Percentiles rank a stretch among this genome's conserved stretches.
Conservation (phyloP, 768 basidiomycete species). For the Termitomyces sp. region DNA sequence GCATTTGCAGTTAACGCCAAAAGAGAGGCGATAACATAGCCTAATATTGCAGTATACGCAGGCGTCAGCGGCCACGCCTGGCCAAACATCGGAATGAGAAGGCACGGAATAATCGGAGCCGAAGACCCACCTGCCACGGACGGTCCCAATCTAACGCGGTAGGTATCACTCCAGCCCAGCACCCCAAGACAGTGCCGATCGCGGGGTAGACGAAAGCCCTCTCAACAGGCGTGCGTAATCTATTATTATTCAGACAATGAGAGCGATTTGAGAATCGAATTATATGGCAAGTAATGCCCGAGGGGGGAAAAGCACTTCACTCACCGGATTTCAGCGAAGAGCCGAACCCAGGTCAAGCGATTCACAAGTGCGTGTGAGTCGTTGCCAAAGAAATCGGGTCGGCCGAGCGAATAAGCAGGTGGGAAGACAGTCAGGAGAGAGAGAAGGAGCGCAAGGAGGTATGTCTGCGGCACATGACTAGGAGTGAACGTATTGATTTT, state of each 20-base stretch:
- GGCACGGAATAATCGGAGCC: neutral
- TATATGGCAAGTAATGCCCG: neutral
- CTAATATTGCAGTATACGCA: slow-evolving; percentile 62
- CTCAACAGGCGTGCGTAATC: slow-evolving; percentile 63
- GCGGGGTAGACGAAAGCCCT: slow-evolving; percentile 75
- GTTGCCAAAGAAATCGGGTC: slow-evolving; percentile 38
- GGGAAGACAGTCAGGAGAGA: slow-evolving; percentile 61
- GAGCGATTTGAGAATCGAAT: neutral
- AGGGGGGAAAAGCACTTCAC: slow-evolving; percentile 24
- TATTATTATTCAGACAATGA: slow-evolving; percentile 15
- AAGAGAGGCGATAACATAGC: slow-evolving; percentile 59
- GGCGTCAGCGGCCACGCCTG: slow-evolving; percentile 84
- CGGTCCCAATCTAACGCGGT: slow-evolving; percentile 95
- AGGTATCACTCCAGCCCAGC: slow-evolving; percentile 78
- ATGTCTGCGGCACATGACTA: slow-evolving; percentile 56
- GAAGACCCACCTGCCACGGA: slow-evolving; percentile 84
- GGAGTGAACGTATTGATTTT: neutral
- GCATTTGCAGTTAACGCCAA: slow-evolving; percentile 43
- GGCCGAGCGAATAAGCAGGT: slow-evolving; percentile 64
- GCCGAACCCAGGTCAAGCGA: slow-evolving; percentile 65
- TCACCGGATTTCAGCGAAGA: slow-evolving; percentile 81
- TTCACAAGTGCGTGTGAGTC: slow-evolving; percentile 39
- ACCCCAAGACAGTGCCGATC: slow-evolving; percentile 63
- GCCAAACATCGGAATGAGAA: neutral
- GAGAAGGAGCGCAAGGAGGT: slow-evolving; percentile 61